Conservation (phyloP, 78 protist species). For the Guillardia theta region DNA sequence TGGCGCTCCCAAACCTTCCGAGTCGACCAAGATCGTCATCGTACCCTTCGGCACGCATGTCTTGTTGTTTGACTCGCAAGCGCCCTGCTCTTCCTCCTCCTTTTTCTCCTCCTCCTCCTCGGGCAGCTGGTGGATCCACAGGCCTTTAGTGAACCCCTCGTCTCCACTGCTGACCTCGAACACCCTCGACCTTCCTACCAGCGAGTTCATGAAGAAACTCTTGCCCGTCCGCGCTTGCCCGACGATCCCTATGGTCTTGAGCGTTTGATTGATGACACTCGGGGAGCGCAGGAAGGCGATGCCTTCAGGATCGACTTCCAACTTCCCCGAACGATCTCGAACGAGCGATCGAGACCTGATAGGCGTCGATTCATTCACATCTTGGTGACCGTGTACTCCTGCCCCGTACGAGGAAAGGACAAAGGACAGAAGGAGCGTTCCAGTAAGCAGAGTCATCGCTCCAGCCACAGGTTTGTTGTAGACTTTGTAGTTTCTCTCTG, state of each 20-base stretch:
- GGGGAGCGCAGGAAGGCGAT: not conserved
- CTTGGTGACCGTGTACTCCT: too few relatives aligned
- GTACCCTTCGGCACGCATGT: too few relatives aligned
- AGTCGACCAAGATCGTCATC: not conserved
- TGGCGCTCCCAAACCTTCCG: not conserved
- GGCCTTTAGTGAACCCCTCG: not conserved
- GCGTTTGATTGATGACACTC: not conserved
- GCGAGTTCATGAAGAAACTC: not conserved
- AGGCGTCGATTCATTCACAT: too few relatives aligned
- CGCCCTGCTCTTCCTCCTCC: not conserved
- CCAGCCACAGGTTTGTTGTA: too few relatives aligned
- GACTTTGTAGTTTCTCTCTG: too few relatives aligned
- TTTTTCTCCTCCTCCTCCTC: not conserved
- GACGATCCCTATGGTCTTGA: not conserved
- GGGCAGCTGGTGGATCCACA: not conserved
- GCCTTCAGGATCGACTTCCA: not conserved
- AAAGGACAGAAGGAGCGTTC: too few relatives aligned
- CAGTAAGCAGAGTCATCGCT: too few relatives aligned
- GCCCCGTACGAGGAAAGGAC: too few relatives aligned
- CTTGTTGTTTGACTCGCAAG: not conserved
- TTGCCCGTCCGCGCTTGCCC: not conserved
- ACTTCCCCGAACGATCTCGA: too few relatives aligned
- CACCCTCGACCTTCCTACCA: not conserved
- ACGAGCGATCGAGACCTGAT: too few relatives aligned
- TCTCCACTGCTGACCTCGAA: not conserved